Base-by-base conservation (phyloP, 1,284 basidiomycete genomes). In the Vanrija pseudolonga region DNA sequence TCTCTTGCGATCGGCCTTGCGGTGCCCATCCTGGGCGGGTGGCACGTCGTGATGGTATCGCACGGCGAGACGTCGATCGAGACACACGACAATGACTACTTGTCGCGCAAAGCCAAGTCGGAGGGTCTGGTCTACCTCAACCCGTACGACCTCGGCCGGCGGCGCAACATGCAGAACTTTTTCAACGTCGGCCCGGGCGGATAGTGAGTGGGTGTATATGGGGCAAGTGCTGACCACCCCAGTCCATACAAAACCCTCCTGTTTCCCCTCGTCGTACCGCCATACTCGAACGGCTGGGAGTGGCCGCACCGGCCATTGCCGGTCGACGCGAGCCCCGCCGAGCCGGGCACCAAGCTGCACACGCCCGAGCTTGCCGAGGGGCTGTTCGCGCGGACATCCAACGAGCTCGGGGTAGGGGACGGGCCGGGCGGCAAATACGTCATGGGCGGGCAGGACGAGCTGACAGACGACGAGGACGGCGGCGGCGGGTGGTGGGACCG, bases 1-100 rank as follows among this genome's bases (percentile, higher is more conserved):
- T 80, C 84, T 15, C 72, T 80, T 8, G 88, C 95, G 0, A 80
- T 82, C 62, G 79, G 76, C 47, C 73, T 93, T 26, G 90, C 92
- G 0, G 86, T 98, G 0, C 80, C 82, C 1, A 80, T 91, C 41
- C 91, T 98, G 84, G 77, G 85, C 0, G 69, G 76, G 0, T 97
- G 88, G 82, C 92, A 97, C 66, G 53, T 98, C 1, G 86, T 84
- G 78, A 81, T 87, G 57, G 77, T 96, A 8, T 74, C 82, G 0
- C 75, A 79, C n/a, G 92, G 86, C 0, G 93, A 97, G 72, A 98
- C 93, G 0, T 85, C 87, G 0, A 94, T 98, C 15, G 96, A 98
- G 76, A 81, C 81, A 4, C 89, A 92, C 64, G 95, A 98, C 68
- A 85, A 94, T 69, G 84, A 84, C 9, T 81, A 87, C 42, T 95